These are phyloP conservation scores for Acrodontium crateriforme DNA, from an alignment of 2,329 filamentous ascomycete species.

Conservation along the genomic window DNA sequence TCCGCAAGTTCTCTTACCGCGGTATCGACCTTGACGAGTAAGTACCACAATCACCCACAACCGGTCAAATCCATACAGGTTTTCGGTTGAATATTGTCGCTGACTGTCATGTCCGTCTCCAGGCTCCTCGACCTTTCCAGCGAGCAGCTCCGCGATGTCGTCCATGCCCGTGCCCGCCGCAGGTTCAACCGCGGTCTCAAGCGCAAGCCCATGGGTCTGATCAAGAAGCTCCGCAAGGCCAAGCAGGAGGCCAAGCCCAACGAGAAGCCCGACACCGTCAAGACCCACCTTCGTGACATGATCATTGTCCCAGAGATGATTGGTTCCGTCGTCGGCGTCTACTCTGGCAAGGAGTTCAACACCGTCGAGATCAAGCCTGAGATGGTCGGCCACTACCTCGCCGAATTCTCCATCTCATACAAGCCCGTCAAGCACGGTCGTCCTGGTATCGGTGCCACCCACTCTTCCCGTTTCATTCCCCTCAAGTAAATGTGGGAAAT, in stretches of 20 bases:
- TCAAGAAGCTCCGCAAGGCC: slow-evolving; percentile 99
- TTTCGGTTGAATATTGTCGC: not conserved
- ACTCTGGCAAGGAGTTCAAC: slow-evolving; percentile 99
- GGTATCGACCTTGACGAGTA: slow-evolving; percentile 99
- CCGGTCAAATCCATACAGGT: too few relatives aligned
- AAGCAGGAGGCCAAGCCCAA: slow-evolving; percentile 99
- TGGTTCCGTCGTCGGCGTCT: slow-evolving; percentile 94
- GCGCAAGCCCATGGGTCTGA: slow-evolving; percentile 99
- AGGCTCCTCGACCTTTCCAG: slow-evolving; percentile 98
- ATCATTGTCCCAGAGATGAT: slow-evolving; percentile 99
- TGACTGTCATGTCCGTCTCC: slow-evolving; percentile 5
- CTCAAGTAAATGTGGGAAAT: slow-evolving; percentile 58
- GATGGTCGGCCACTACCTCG: slow-evolving; percentile 99
- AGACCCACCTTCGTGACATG: slow-evolving; percentile 99
- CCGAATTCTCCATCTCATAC: slow-evolving; percentile 99
- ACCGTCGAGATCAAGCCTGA: slow-evolving; percentile 99
- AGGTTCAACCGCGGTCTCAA: slow-evolving; percentile 99
- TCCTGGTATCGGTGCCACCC: slow-evolving; percentile 99
- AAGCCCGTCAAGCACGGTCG: slow-evolving; percentile 99
- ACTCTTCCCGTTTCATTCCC: slow-evolving; percentile 99
- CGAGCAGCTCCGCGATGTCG: slow-evolving; percentile 97
- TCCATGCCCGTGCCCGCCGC: slow-evolving; percentile 95
- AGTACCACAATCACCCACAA: slow-evolving; percentile 26
- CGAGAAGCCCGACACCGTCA: slow-evolving; percentile 99
- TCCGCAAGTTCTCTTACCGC: slow-evolving; percentile 99